phyloP scores from a whole-genome alignment of 208 protist species.

The Willaertia magna region DNA sequence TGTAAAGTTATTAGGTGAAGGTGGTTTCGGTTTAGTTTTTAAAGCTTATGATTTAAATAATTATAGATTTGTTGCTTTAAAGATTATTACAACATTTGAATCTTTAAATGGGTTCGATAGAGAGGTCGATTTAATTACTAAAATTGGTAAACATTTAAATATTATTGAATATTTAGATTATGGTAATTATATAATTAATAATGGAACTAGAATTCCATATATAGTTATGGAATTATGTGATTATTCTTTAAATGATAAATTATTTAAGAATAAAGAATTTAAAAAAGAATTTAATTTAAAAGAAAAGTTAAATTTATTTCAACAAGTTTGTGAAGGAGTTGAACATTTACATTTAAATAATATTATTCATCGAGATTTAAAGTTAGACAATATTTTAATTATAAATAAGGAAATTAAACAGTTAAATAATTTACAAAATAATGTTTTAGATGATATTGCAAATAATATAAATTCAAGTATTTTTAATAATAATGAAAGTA shows the following conservation, averaged over 20 bases:
- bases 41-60: too few species aligned
- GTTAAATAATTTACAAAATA: too few species aligned
- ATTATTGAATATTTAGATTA: neutral
- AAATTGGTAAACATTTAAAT: neutral
- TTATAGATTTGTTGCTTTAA: too few species aligned
- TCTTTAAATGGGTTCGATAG: too few species aligned
- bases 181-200: neutral
- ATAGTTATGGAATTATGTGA: neutral
- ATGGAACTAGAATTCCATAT: neutral
- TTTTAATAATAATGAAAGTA: neutral
- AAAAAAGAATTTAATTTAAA: neutral
- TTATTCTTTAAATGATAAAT: neutral
- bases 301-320: neutral
- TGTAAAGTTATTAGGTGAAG: too few species aligned
- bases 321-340: neutral
- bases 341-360: neutral
- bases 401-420: too few species aligned
- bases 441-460: too few species aligned
- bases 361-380: neutral
- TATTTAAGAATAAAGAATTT: too few species aligned
- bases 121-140: too few species aligned
- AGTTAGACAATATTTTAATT: neutral
- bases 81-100: too few species aligned
- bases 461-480: too few species aligned
- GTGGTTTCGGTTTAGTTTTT: too few species aligned